Conservation (phyloP, 306 rosid genomes). For the Abrus precatorius region DNA sequence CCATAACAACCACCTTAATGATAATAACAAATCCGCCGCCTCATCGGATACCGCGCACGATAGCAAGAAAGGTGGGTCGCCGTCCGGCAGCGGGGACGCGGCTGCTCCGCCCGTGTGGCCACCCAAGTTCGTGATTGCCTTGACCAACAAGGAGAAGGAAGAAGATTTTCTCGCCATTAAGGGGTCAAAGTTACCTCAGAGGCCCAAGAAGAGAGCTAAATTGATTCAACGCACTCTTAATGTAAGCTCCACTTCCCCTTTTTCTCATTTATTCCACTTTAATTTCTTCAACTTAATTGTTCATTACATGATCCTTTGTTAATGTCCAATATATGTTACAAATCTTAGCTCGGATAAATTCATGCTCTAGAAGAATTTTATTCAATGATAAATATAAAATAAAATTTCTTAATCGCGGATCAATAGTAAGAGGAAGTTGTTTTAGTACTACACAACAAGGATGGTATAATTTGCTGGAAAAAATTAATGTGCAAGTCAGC, state of each 20-base stretch:
- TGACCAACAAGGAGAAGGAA: conserved; percentile 95
- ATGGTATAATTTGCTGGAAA: conserved; percentile 32
- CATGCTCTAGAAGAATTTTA: not conserved
- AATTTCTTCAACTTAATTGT: not conserved
- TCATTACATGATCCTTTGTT: conserved; percentile 14
- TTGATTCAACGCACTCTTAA: conserved; percentile 91
- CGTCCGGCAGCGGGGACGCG: conserved; percentile 88
- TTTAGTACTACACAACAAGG: conserved; percentile 15
- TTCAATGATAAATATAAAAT: not conserved
- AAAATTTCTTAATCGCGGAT: not conserved
- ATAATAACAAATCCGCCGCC: conserved; percentile 72
- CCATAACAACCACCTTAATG: conserved; percentile 51
- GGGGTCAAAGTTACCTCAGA: conserved; percentile 91
- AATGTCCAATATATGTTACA: not conserved
- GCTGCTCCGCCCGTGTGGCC: conserved; percentile 81
- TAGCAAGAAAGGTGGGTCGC: conserved; percentile 92
- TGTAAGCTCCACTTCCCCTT: conserved; percentile 64
- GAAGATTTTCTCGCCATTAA: conserved; percentile 94
- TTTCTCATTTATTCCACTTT: not conserved
- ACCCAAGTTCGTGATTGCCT: conserved; percentile 90
- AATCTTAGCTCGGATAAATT: not conserved
- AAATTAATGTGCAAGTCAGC: not conserved
- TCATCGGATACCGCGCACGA: conserved; percentile 94
- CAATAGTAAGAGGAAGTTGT: not conserved
- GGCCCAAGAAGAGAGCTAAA: conserved; percentile 94